phyloP scores from a whole-genome alignment of 225 moss, liverwort and hornwort species.

The Bryum argenteum region DNA sequence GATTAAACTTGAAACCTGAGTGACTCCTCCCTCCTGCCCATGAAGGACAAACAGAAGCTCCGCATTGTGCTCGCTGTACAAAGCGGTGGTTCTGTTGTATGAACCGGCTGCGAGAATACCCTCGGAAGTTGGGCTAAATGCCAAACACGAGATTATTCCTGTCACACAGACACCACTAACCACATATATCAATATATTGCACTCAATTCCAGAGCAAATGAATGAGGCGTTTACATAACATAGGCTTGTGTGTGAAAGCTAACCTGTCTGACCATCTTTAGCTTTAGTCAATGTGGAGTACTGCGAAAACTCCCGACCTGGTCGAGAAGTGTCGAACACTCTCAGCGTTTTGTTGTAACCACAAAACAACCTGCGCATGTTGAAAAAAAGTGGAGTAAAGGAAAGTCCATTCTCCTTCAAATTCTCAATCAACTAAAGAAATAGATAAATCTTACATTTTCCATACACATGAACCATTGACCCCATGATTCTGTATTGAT shows the following conservation, averaged over 20 bases:
- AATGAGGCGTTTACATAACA: background rate
- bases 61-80: constrained; percentile 83
- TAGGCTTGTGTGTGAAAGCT: background rate
- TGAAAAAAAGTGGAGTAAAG: background rate
- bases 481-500: too few relatives aligned
- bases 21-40: constrained; percentile 97
- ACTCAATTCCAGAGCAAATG: background rate
- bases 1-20: too few relatives aligned
- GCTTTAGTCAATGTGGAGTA: constrained; percentile 81
- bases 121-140: constrained; percentile 72
- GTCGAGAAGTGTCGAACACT: constrained; percentile 89
- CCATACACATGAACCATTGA: too few relatives aligned
- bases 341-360: constrained; percentile 93
- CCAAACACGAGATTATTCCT: constrained; percentile 95
- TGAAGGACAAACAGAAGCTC: constrained; percentile 96
- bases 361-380: constrained; percentile 69
- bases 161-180: constrained; percentile 27
- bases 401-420: background rate
- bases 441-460: too few relatives aligned
- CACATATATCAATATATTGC: background rate
- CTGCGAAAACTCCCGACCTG: constrained; percentile 87
- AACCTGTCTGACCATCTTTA: constrained; percentile 97
- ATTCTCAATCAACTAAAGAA: background rate
- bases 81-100: constrained; percentile 84
- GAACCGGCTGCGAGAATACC: constrained; percentile 92